A percentile compares a stretch with the other conserved stretches of the same genome.
These are phyloP conservation scores for Hymenoscyphus occultus DNA, from an alignment of 2,329 filamentous ascomycete species.

Conservation along the genomic window DNA sequence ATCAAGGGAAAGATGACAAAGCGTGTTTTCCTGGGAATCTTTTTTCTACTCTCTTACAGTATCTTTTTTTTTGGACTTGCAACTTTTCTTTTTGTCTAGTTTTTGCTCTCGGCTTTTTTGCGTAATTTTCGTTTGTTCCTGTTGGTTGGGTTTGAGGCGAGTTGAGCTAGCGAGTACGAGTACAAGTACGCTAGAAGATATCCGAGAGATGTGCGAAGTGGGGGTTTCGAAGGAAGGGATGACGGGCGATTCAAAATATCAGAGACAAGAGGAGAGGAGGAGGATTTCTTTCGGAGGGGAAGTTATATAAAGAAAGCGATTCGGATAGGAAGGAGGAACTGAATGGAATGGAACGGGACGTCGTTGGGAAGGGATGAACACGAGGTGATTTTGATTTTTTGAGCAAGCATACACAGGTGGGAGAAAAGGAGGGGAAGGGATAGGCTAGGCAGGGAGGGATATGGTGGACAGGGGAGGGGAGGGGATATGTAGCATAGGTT, in stretches of 20 bases:
- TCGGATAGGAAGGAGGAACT: neutral
- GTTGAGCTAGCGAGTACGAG: neutral
- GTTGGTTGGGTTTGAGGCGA: neutral
- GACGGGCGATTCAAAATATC: neutral
- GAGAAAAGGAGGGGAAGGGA: neutral
- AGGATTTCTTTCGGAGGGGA: neutral
- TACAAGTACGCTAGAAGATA: slow-evolving; percentile 1
- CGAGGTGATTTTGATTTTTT: neutral
- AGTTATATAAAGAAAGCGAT: neutral
- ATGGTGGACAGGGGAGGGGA: neutral
- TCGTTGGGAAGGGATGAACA: neutral
- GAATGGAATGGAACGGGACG: neutral
- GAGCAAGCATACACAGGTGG: neutral
- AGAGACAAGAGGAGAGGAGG: neutral
- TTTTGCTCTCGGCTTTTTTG: neutral
- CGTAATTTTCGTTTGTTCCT: neutral
- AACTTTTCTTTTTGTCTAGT: neutral
- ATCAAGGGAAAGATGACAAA: slow-evolving; percentile 2
- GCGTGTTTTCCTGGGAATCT: neutral
- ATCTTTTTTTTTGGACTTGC: no score
- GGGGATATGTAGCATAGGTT: slow-evolving; percentile 5
- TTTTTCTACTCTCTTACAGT: neutral
- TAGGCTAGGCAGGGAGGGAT: neutral
- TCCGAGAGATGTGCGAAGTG: neutral
- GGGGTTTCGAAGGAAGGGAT: neutral